phyloP scores from a whole-genome alignment of 2,329 filamentous ascomycete species.

The Hymenoscyphus linearis region DNA sequence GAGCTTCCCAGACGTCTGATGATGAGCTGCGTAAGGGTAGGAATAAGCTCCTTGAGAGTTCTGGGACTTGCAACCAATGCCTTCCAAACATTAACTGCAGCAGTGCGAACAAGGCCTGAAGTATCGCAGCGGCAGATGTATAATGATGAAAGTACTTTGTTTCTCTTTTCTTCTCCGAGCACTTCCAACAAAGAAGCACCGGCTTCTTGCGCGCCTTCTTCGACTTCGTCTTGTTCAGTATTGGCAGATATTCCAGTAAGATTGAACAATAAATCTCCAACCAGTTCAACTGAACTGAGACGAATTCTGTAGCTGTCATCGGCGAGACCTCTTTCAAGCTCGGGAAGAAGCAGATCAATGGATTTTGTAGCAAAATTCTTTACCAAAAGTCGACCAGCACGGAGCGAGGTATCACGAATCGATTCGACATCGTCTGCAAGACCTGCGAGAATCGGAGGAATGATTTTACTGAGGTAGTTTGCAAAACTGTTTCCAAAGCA shows the following conservation, averaged over 20 bases:
- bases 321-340: constrained; percentile 92
- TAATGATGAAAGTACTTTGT: constrained; percentile 93
- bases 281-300: constrained; percentile 95
- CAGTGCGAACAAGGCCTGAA: constrained; percentile 80
- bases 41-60: constrained; percentile 91
- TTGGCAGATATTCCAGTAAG: constrained; percentile 85
- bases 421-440: constrained; percentile 94
- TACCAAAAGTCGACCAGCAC: constrained; percentile 87
- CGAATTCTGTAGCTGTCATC: constrained; percentile 97
- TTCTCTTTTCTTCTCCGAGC: constrained; percentile 90
- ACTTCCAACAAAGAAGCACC: constrained; percentile 90
- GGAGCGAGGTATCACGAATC: constrained; percentile 92
- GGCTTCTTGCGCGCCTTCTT: constrained; percentile 75
- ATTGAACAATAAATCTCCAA: constrained; percentile 95
- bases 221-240: constrained; percentile 63
- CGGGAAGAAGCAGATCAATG: constrained; percentile 88
- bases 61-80: constrained; percentile 86
- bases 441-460: constrained; percentile 89
- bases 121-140: constrained; percentile 99
- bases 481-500: constrained; percentile 99
- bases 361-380: constrained; percentile 97
- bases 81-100: constrained; percentile 94
- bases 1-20: constrained; percentile 90
- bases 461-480: constrained; percentile 90
- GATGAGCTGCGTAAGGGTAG: constrained; percentile 89